Evolutionary conservation across 108 stramenopile species (phyloP).

Genomic region (Chaetoceros tenuissimus): DNA sequence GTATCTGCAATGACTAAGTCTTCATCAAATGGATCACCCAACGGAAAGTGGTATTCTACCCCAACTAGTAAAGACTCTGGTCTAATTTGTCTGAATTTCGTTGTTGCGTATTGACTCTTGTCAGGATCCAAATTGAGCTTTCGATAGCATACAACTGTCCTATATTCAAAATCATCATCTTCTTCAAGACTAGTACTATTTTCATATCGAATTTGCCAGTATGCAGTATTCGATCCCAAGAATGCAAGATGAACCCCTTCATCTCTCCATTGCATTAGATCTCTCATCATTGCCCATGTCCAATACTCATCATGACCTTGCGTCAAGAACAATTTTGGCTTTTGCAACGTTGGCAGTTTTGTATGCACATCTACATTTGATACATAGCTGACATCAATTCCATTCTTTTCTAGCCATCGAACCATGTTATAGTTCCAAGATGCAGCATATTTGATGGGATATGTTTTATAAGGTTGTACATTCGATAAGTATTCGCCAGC

Average conservation of each 20-base stretch:
- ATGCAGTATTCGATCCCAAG: conserved; percentile 10
- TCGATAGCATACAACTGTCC: conserved; percentile 8
- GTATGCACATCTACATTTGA: conserved; percentile 8
- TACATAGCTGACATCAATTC: conserved; percentile 5
- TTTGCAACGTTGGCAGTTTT: neutral
- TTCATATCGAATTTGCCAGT: conserved; percentile 11
- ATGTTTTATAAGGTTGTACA: neutral
- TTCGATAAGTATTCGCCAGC: neutral
- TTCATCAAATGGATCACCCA: conserved; percentile 11
- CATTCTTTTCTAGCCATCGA: conserved; percentile 11
- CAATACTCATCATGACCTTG: conserved; percentile 18
- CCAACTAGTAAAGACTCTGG: conserved; percentile 6
- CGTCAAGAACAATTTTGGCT: conserved; percentile 9
- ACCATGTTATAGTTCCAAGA: conserved; percentile 10
- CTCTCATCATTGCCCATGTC: conserved; percentile 6
- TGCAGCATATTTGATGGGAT: conserved; percentile 5
- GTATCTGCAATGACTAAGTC: conserved; percentile 3
- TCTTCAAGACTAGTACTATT: neutral
- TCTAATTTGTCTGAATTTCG: neutral
- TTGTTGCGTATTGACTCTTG: conserved; percentile 1
- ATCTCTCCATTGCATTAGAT: conserved; percentile 4
- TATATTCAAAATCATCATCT: neutral
- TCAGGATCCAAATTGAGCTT: conserved; percentile 5
- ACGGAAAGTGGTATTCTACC: neutral
- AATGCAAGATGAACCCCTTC: conserved; percentile 12